phyloP scores from a whole-genome alignment of 495 filamentous ascomycete genomes.

The Chlorociboria aeruginascens region DNA sequence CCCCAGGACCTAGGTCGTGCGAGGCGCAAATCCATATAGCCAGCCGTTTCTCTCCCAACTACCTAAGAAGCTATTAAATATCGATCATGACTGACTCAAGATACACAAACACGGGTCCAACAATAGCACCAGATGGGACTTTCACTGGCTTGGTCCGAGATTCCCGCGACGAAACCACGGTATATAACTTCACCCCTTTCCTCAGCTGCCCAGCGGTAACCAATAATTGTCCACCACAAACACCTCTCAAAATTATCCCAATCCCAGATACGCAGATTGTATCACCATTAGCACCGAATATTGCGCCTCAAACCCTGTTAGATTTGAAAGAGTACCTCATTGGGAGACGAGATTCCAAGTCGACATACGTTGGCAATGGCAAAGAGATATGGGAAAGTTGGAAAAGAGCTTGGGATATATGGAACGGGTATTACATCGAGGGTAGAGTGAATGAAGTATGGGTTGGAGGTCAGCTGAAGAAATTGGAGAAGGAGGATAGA shows the following conservation, averaged over 20 bases:
- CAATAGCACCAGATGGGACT: too few relatives aligned
- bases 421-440: slow-evolving; percentile 16
- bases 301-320: not conserved
- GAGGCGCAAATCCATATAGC: too few relatives aligned
- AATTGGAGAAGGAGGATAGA: not conserved
- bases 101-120: too few relatives aligned
- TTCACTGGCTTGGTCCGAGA: too few relatives aligned
- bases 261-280: slow-evolving; percentile 4
- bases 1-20: too few relatives aligned
- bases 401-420: slow-evolving; percentile 19
- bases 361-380: slow-evolving; percentile 1
- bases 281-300: slow-evolving; percentile 7
- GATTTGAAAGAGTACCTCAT: slow-evolving; percentile 1
- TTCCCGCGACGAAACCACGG: not conserved
- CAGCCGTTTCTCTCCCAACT: too few relatives aligned
- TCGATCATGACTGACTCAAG: too few relatives aligned
- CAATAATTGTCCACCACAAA: not conserved
- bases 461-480: not conserved
- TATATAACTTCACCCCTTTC: slow-evolving; percentile 10
- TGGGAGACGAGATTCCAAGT: not conserved
- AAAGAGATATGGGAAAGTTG: slow-evolving; percentile 13
- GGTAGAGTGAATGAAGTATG: slow-evolving; percentile 10
- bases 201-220: slow-evolving; percentile 2
- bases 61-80: too few relatives aligned
- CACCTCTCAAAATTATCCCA: not conserved